Evolutionary conservation across 306 rosid genomes (phyloP).

Genomic region (Prunus mume): DNA sequence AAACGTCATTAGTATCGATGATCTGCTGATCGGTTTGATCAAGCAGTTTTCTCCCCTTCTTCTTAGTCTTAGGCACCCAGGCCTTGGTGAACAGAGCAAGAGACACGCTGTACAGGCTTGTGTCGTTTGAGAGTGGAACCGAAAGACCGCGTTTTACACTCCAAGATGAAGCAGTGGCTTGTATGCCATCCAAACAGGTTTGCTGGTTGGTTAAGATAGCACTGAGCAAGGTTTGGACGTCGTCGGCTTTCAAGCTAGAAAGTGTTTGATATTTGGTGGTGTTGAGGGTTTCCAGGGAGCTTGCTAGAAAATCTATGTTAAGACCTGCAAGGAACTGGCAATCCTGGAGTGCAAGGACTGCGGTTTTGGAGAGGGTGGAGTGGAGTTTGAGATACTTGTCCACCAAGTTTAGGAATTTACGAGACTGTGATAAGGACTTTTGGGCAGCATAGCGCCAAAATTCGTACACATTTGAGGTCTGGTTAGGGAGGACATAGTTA

Average conservation of each 20-base stretch:
- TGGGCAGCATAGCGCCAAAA: conserved; percentile 40
- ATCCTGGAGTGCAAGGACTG: conserved; percentile 51
- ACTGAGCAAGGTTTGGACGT: conserved; percentile 55
- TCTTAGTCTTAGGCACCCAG: conserved; percentile 45
- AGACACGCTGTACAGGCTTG: conserved; percentile 62
- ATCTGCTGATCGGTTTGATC: conserved; percentile 18
- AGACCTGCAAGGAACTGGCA: conserved; percentile 51
- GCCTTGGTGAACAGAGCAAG: conserved; percentile 57
- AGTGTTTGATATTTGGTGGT: conserved; percentile 27
- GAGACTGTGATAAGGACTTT: conserved; percentile 48
- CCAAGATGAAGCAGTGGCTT: conserved; percentile 49
- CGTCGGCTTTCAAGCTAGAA: conserved; percentile 38
- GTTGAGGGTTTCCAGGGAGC: conserved; percentile 42
- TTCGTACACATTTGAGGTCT: conserved; percentile 49
- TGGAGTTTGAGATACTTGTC: conserved; percentile 33
- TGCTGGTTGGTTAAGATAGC: conserved; percentile 70
- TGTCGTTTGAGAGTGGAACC: conserved; percentile 45
- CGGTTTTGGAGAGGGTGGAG: conserved; percentile 36
- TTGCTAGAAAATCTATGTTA: conserved; percentile 48
- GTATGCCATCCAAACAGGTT: conserved; percentile 62
- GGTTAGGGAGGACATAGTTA: conserved; percentile 56
- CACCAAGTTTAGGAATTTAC: conserved; percentile 34
- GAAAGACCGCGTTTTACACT: conserved; percentile 43
- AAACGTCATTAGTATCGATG: conserved; percentile 17
- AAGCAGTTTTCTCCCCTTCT: conserved; percentile 38